Percentiles rank a stretch among this genome's conserved stretches.
Evolutionary conservation across 108 stramenopile species (phyloP).

Genomic region (Nitzschia palea): DNA sequence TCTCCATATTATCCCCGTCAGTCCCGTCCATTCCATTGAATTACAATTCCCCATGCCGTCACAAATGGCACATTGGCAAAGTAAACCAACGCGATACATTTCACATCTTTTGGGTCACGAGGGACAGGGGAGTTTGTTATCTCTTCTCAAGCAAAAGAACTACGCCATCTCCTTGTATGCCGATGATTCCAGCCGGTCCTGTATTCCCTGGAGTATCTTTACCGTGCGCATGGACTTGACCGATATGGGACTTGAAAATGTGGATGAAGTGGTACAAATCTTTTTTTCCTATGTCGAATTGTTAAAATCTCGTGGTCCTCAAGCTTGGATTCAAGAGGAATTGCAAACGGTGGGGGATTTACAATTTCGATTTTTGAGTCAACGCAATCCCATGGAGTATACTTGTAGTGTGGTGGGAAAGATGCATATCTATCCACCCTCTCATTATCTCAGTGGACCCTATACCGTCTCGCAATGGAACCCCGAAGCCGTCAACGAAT

Average conservation of each 20-base stretch:
- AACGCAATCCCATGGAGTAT: constrained; percentile 61
- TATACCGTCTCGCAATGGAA: constrained; percentile 54
- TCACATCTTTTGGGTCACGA: constrained; percentile 84
- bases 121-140: constrained; percentile 65
- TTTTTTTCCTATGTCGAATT: constrained; percentile 67
- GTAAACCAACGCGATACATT: constrained; percentile 59
- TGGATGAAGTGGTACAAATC: constrained; percentile 58
- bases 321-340: constrained; percentile 74
- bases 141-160: constrained; percentile 51
- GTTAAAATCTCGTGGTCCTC: constrained; percentile 41
- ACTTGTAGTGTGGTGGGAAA: constrained; percentile 42
- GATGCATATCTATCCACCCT: constrained; percentile 51
- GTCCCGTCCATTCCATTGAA: constrained; percentile 33
- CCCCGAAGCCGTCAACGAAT: constrained; percentile 27
- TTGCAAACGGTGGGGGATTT: constrained; percentile 42
- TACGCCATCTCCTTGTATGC: constrained; percentile 76
- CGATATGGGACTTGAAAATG: constrained; percentile 57
- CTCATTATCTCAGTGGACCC: constrained; percentile 49
- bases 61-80: constrained; percentile 25
- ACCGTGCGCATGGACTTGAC: constrained; percentile 60
- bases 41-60: constrained; percentile 51
- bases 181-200: constrained; percentile 37
- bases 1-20: constrained; percentile 47
- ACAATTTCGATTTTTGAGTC: constrained; percentile 69
- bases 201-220: constrained; percentile 55